Base-by-base conservation (phyloP, 352 stramenopile species). In the Phytopythium helicoides region DNA sequence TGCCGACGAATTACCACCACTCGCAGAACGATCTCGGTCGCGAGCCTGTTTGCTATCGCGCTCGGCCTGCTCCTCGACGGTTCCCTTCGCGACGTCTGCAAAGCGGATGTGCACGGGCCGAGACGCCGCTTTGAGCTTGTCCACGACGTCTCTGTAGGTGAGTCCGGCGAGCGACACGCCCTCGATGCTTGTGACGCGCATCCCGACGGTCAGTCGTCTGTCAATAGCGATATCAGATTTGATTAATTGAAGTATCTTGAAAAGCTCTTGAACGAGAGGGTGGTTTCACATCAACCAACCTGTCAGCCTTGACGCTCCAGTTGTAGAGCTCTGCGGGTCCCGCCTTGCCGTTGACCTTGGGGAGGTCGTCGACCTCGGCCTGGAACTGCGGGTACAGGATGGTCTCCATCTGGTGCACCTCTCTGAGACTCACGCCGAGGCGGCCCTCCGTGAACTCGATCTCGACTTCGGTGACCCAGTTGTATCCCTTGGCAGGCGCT, bases 301-400 rank as follows among this genome's bases (percentile, higher is more conserved):
- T 81, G 52, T 93, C 70, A 8, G 82, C 76, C 54, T 91, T 91
- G 46, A 95, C 85, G 54, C 85, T 93, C 85, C 85, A 95, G 56
- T 95, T 95, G 65, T 95, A 88, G 8, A 95, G 74, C 66, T 95
- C 85, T 15, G 85, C 85, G 1, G 85, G 79, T 0, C 85, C 85
- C 1, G 85, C 76, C 56, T 95, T 93, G 60, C 82, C 81, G 44
- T 85, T 90, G 15, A 92, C 80, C 71, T 95, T 95, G 48, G 85
- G 82, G 28, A 95, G 60, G 45, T 93, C 85, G 56, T 95, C 85
- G 16, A 95, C 83, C 58, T 95, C 85, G n/a, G 85, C 85, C 51
- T 95, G 85, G 60, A 95, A 92, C 66, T 91, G 76, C 55, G 78
- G 58, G 64, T 92, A 92, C 66, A 85, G 65, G 28, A 89, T 89